Evolutionary conservation across 2,329 filamentous ascomycete species (phyloP).

Genomic region (Claviceps monticola): DNA sequence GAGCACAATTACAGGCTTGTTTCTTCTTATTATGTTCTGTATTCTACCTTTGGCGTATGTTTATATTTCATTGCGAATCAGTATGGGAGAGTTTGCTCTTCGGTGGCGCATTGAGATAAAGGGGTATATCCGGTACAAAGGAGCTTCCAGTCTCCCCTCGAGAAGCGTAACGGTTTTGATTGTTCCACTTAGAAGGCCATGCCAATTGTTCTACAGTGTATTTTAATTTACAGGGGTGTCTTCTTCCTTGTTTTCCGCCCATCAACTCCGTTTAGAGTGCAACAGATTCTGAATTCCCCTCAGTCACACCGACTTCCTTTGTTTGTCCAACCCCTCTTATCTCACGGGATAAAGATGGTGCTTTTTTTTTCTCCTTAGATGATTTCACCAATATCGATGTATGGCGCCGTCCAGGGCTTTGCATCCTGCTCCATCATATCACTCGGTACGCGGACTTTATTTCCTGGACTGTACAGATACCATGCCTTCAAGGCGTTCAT

Average conservation of each 20-base stretch:
- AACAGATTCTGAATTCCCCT: not conserved
- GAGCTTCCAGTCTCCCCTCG: too few relatives aligned
- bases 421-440: conserved; percentile 51
- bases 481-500: conserved; percentile 82
- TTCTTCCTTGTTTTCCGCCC: not conserved
- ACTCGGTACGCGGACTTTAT: conserved; percentile 51
- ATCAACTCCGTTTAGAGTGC: conserved; percentile 1
- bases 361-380: conserved; percentile 24
- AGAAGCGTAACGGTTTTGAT: too few relatives aligned
- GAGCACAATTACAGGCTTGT: not conserved
- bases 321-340: not conserved
- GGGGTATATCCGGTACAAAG: too few relatives aligned
- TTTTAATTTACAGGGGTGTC: conserved; percentile 22
- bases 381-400: conserved; percentile 60
- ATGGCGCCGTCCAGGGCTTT: conserved; percentile 49
- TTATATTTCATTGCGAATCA: not conserved
- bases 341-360: not conserved
- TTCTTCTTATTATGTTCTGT: not conserved
- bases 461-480: conserved; percentile 83
- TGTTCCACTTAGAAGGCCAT: not conserved
- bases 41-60: not conserved
- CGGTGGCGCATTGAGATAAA: too few relatives aligned
- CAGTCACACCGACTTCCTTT: not conserved
- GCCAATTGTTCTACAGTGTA: conserved; percentile 23
- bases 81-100: not conserved